Percentiles rank a stretch among this genome's conserved stretches.
phyloP scores from a whole-genome alignment of 1,139 yeast species.

The Wickerhamomyces sp. region DNA sequence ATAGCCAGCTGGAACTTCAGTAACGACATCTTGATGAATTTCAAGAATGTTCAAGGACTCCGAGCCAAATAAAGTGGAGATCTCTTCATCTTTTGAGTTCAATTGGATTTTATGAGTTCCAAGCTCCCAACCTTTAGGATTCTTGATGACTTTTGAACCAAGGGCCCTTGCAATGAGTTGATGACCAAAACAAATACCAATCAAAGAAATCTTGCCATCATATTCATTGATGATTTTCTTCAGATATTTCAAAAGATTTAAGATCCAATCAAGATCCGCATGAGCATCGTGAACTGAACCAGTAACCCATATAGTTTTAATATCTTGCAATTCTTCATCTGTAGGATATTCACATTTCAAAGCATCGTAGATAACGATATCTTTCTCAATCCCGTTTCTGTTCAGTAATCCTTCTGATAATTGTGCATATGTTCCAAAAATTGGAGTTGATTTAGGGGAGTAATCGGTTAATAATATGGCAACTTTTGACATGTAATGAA shows the following conservation, averaged over 20 bases:
- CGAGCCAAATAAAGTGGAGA: slow-evolving; percentile 26
- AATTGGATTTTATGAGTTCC: slow-evolving; percentile 53
- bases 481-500: slow-evolving; percentile 19
- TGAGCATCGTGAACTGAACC: slow-evolving; percentile 65
- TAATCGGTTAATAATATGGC: slow-evolving; percentile 46
- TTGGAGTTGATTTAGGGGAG: slow-evolving; percentile 31
- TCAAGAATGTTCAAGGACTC: slow-evolving; percentile 44
- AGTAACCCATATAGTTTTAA: slow-evolving; percentile 49
- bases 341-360: slow-evolving; percentile 37
- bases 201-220: slow-evolving; percentile 32
- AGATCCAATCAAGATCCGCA: slow-evolving; percentile 51
- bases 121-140: slow-evolving; percentile 67
- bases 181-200: slow-evolving; percentile 85
- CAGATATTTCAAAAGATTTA: slow-evolving; percentile 40
- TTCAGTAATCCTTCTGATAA: slow-evolving; percentile 33
- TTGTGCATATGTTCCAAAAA: slow-evolving; percentile 51
- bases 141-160: slow-evolving; percentile 56
- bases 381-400: slow-evolving; percentile 16
- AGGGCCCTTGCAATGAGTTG: slow-evolving; percentile 67
- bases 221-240: slow-evolving; percentile 22
- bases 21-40: slow-evolving; percentile 68
- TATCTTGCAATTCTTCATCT: slow-evolving; percentile 27
- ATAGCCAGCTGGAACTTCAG: slow-evolving; percentile 40
- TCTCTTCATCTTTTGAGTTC: slow-evolving; percentile 33
- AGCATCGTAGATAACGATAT: slow-evolving; percentile 41